These are phyloP conservation scores for Suillus luteus DNA, from an alignment of 768 basidiomycete genomes.

Conservation along the genomic window DNA sequence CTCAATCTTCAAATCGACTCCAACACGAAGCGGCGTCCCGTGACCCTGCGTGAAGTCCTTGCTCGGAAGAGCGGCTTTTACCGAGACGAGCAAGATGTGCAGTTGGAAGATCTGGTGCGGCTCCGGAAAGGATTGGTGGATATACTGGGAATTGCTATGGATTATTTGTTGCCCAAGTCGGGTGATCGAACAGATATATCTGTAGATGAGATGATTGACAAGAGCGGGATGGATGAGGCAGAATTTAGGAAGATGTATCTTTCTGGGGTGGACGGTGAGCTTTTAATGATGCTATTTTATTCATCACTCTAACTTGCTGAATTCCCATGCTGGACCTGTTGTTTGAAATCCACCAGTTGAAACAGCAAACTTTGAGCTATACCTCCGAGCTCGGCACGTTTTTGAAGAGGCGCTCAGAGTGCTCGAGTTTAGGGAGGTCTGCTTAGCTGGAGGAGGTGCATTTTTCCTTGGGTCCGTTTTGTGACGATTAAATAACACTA, in stretches of 20 bases:
- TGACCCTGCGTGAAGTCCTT: slow-evolving; percentile 5
- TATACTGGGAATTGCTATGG: slow-evolving; percentile 44
- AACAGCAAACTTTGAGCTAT: slow-evolving; percentile 78
- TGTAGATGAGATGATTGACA: slow-evolving; percentile 59
- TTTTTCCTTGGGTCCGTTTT: slow-evolving; percentile 5
- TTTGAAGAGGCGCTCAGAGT: slow-evolving; percentile 81
- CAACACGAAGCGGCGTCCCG: neutral
- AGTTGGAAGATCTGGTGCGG: slow-evolving; percentile 7
- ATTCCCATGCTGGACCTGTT: neutral
- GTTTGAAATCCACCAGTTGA: slow-evolving; percentile 47
- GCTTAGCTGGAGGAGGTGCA: slow-evolving; percentile 45
- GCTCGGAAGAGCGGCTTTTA: slow-evolving; percentile 7
- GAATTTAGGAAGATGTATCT: slow-evolving; percentile 70
- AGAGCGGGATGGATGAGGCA: slow-evolving; percentile 55
- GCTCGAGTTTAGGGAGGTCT: slow-evolving; percentile 71
- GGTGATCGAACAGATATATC: neutral
- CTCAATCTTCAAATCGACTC: slow-evolving; percentile 48
- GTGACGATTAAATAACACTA: neutral
- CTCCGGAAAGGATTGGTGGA: slow-evolving; percentile 50
- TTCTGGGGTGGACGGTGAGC: slow-evolving; percentile 77
- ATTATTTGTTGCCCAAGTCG: slow-evolving; percentile 46
- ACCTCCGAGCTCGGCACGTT: slow-evolving; percentile 81
- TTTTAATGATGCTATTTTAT: neutral
- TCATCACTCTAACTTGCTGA: slow-evolving; percentile 8
- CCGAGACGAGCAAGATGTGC: slow-evolving; percentile 5